phyloP scores from a whole-genome alignment of 1,284 basidiomycete species.

The Mycena sp. region DNA sequence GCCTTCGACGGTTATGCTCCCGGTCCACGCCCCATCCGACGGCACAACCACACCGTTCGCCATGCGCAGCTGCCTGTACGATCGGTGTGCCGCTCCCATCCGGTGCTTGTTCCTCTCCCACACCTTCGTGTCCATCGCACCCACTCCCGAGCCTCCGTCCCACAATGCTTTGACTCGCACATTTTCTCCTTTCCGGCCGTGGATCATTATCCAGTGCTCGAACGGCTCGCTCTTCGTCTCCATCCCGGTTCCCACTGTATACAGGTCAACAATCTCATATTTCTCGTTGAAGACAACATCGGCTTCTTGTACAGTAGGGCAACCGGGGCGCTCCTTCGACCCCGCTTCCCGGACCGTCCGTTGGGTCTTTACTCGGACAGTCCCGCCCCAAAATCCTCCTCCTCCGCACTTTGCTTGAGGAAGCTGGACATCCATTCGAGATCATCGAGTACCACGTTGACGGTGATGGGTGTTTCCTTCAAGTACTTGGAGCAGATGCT shows the following conservation, averaged over 20 bases:
- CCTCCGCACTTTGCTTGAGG: neutral
- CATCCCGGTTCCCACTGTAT: slow-evolving; percentile 11
- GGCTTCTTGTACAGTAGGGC: neutral
- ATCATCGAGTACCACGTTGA: slow-evolving; percentile 3
- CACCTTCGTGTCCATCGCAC: slow-evolving; percentile 12
- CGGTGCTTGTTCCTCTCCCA: slow-evolving; percentile 9
- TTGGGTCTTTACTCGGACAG: slow-evolving; percentile 14
- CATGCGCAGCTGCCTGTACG: slow-evolving; percentile 15
- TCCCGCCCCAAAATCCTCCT: slow-evolving; percentile 22
- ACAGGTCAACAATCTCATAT: slow-evolving; percentile 19
- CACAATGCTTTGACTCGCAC: slow-evolving; percentile 11
- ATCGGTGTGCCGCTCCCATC: neutral
- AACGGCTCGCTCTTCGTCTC: slow-evolving; percentile 3
- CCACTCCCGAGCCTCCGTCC: slow-evolving; percentile 16
- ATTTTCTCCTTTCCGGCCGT: slow-evolving; percentile 6
- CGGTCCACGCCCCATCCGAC: slow-evolving; percentile 4
- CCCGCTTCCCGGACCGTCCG: slow-evolving; percentile 7
- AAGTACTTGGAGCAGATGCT: slow-evolving; percentile 8
- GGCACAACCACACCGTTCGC: slow-evolving; percentile 5
- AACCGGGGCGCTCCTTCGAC: slow-evolving; percentile 2
- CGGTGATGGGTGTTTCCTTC: neutral
- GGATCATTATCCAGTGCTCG: slow-evolving; percentile 2
- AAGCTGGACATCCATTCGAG: slow-evolving; percentile 18
- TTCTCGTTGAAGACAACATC: slow-evolving; percentile 1
- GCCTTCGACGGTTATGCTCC: neutral